Base-by-base conservation (phyloP, 2,329 filamentous ascomycete species). In the Myriosclerotinia scirpicola region DNA sequence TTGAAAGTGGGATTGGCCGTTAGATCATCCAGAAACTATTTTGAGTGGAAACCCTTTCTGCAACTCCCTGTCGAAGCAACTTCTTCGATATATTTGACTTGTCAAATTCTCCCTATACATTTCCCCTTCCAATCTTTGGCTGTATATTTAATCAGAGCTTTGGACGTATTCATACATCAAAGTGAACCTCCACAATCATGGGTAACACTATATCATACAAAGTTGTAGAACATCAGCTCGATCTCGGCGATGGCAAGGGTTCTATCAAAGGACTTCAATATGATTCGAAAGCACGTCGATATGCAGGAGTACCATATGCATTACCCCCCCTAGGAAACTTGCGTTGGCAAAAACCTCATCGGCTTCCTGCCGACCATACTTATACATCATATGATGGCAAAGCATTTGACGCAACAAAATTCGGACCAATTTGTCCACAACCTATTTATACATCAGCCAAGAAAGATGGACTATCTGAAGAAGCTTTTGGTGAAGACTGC, bases 401-500 rank as follows among this genome's bases (percentile, higher is more conserved):
- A 5, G 75, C 78, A 3, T 80, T 75, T 36, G 77, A 81, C 67
- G 78, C 77, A 17, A 79, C 77, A 0, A 66, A 68, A 5, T 81
- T 79, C 67, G 74, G 75, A 1, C 70, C 77, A 0, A 74, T 81
- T 1, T 82, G 80, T 64, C 78, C 79, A 3, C 80, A 82, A 62
- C 74, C 72, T 71, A 8, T 64, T 26, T 69, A 67, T 53, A 60
- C 48, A 11, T 62, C 67, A 34, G 40, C 67, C 17, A 80, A 75
- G 40, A 67, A 68, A 44, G 64, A 71, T 5, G 58, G 75, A 5
- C 53, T 48, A 0, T 42, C 65, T 3, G 70, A 71, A 5, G 72
- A 75, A 14, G 72, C 74, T 2, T 79, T 78, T 66, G 76, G 76
- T 20, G 82, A 84, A 67, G 82, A 84, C 71, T 84, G 82, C 58